Conservation (phyloP, 345 rosid genomes). For the Anastatica hierochuntica region DNA sequence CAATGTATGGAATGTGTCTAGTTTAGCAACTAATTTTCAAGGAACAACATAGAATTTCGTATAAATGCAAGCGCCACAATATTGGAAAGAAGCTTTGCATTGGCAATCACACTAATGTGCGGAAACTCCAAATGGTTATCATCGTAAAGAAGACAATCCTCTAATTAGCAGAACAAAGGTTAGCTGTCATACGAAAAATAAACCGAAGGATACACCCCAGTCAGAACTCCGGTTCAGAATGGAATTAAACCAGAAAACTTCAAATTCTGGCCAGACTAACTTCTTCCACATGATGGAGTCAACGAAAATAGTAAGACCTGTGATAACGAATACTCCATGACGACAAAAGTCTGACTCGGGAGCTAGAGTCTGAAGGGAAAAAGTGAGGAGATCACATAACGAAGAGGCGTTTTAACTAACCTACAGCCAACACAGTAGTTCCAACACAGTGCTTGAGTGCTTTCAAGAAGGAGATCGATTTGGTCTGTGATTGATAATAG, state of each 20-base stretch:
- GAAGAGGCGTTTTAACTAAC: constrained; percentile 30
- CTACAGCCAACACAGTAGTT: constrained; percentile 46
- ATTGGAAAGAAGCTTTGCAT: background rate
- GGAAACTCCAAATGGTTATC: too few species aligned
- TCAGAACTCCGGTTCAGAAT: constrained; percentile 87
- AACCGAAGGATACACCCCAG: constrained; percentile 98
- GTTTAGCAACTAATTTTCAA: constrained; percentile 28
- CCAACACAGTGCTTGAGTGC: constrained; percentile 55
- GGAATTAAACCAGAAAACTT: constrained; percentile 97
- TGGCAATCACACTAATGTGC: too few species aligned
- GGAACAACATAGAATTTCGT: constrained; percentile 22
- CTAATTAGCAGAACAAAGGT: background rate
- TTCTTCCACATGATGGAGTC: constrained; percentile 94
- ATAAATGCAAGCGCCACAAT: background rate
- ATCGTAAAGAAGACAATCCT: background rate
- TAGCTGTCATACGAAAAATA: background rate
- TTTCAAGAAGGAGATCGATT: constrained; percentile 55
- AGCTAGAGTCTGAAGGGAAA: constrained; percentile 6
- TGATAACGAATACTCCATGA: constrained; percentile 20
- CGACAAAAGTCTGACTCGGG: constrained; percentile 13
- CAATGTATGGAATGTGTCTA: constrained; percentile 83
- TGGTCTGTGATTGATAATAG: constrained; percentile 46
- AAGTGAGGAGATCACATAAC: constrained; percentile 2
- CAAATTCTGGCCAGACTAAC: constrained; percentile 84
- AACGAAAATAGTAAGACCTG: constrained; percentile 72